Percentiles rank a stretch among this genome's conserved stretches.
Conservation (phyloP, 345 rosid species). For the Mangifera indica region DNA sequence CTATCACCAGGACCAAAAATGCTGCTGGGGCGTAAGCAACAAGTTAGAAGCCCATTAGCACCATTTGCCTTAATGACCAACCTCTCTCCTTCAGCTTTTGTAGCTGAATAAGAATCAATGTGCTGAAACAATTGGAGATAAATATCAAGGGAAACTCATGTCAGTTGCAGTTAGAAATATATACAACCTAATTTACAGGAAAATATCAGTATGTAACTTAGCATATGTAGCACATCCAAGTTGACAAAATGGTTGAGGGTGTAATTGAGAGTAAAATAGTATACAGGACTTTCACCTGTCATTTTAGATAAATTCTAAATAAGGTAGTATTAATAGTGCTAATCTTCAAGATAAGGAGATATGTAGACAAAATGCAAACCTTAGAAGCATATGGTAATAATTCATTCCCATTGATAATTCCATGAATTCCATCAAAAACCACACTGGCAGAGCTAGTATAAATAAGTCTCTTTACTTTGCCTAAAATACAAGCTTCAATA, state of each 20-base stretch:
- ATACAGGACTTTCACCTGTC: not conserved
- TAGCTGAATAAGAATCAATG: constrained; percentile 81
- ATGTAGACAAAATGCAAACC: constrained; percentile 33
- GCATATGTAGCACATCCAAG: not conserved
- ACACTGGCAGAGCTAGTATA: constrained; percentile 97
- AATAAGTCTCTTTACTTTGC: constrained; percentile 77
- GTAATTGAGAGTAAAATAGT: not conserved
- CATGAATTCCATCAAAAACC: constrained; percentile 76
- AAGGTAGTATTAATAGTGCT: not conserved
- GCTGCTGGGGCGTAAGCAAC: constrained; percentile 89
- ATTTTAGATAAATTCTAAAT: no score
- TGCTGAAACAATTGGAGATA: constrained; percentile 47
- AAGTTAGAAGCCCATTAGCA: constrained; percentile 72
- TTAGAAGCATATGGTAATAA: constrained; percentile 62
- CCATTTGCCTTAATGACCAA: constrained; percentile 70
- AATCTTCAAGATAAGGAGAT: no score
- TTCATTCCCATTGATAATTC: constrained; percentile 65
- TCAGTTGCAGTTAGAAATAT: not conserved
- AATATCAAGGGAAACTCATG: not conserved
- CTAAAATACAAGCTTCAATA: constrained; percentile 74
- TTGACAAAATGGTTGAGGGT: not conserved
- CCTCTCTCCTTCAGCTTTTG: constrained; percentile 89
- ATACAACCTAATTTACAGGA: not conserved
- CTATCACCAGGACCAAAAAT: constrained; percentile 96
- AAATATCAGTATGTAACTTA: not conserved